Evolutionary conservation across 306 rosid genomes (phyloP), one percentile per base, ranked within the genome.

Genomic region (Lathyrus tuberosus): DNA sequence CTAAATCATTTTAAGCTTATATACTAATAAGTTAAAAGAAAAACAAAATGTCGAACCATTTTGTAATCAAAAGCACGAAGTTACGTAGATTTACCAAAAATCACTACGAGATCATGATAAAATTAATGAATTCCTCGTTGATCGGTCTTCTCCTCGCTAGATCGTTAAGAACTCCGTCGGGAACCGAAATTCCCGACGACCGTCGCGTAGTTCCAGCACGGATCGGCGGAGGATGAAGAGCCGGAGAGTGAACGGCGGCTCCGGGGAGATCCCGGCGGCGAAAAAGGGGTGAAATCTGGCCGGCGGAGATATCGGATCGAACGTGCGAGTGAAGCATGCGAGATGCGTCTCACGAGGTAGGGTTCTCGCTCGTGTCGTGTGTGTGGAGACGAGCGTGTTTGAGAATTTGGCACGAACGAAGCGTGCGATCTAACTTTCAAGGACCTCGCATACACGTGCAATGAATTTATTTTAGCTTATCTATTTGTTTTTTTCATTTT

Each of bases 361-460:
- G 81, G 70, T 52, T 78, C 69, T 73, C 93, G 76, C 89, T 86
- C 93, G 94, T 87, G 96, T 80, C 93, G 94, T 75, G 88, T 73
- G 95, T 78, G 75, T 37, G 64, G 49, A 66, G 62, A 71, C 82
- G 79, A 84, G 78, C 87, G 85, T 84, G 87, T 71, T 47, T 62
- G 49, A 41, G 72, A 64, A 47, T 35, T 76, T 82, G 90, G 86
- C 96, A 87, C 93, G 96, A 82, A 78, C 84, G 83, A 63, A 51
- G 79, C 90, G 88, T 78, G 85, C 73, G 53, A 42, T 52, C 67
- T 71, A 71, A 26, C 46, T 0, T n/a, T 47, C 52, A 47, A 6
- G 54, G 22, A 48, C 22, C 1, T 48, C 4, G 22, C 24, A 48
- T 48, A 1, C 24, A 49, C 26, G 12, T 48, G 26, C 20, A 16